Base-by-base conservation (phyloP, 768 basidiomycete genomes). In the Filobasidium wieringae region DNA sequence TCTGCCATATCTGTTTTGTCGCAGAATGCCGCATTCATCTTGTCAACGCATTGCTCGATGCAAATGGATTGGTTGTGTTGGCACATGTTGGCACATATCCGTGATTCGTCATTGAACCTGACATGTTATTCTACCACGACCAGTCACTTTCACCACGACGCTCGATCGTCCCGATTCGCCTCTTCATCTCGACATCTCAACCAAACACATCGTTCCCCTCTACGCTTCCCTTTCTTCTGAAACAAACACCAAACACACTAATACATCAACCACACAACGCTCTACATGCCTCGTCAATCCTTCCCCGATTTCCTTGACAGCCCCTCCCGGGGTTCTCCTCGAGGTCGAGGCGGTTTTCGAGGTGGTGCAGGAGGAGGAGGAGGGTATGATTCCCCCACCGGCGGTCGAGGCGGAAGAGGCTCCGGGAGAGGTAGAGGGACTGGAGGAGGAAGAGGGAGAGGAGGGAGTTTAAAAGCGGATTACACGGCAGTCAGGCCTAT, bases 401-500 rank as follows among this genome's bases (percentile, higher is more conserved):
- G 34, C 17, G 19, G 27, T 31, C 37, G 51, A 11, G 33, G 55
- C 14, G 51, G 60, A 11, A 12, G 33, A 27, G 51, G 51, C 27
- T 17, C 19, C 8, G 36, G 12, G 22, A 50, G 54, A 6, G 54
- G 54, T 14, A 33, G 49, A 33, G 47, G 52, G 2, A 33, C 36
- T 1, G 40, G 31, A 17, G 39, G 59, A 15, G 55, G 58, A 6
- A 15, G 55, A 32, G 60, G 60, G 6, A n/a, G 60, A 52, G 55
- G 60, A 17, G 49, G 60, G 4, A 17, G 37, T 3, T 26, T 39
- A 4, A 49, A 41, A 32, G 33, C 49, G 55, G 51, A 57, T 40
- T 61, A 61, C 37, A 36, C 37, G 4, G 55, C 50, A 19, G 60
- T 61, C 33, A 55, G 50, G 17, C 60, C 60, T 12, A 45, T 61